These are phyloP conservation scores for Ganoderma leucocontextum DNA, from an alignment of 1,284 basidiomycete species.

Conservation along the genomic window DNA sequence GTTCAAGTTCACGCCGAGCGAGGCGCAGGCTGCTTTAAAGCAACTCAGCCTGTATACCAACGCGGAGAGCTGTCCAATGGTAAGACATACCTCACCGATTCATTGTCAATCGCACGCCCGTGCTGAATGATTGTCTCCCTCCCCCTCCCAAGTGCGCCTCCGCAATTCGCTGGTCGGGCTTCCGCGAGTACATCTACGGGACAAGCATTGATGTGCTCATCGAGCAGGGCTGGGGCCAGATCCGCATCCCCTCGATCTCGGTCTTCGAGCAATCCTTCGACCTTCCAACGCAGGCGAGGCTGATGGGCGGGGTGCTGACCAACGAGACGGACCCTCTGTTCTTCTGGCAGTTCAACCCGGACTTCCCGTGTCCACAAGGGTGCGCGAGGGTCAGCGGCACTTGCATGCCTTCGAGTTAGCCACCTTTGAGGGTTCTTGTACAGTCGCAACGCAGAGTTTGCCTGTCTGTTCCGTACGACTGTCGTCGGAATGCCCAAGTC, in stretches of 20 bases:
- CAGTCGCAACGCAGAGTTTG: neutral
- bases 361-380: slow-evolving; percentile 24
- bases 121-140: neutral
- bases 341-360: slow-evolving; percentile 28
- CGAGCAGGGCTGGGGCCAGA: slow-evolving; percentile 28
- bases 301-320: slow-evolving; percentile 22
- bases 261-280: slow-evolving; percentile 26
- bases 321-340: slow-evolving; percentile 31
- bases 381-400: slow-evolving; percentile 15
- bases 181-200: slow-evolving; percentile 33
- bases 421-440: neutral
- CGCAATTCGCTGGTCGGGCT: slow-evolving; percentile 29
- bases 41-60: slow-evolving; percentile 30
- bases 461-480: neutral
- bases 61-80: slow-evolving; percentile 33
- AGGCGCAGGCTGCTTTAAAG: slow-evolving; percentile 23
- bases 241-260: slow-evolving; percentile 27
- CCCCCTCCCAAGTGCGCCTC: slow-evolving; percentile 22
- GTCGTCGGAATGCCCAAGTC: neutral
- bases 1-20: slow-evolving; percentile 21
- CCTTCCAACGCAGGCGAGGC: slow-evolving; percentile 19
- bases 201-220: slow-evolving; percentile 27
- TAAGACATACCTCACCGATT: neutral
- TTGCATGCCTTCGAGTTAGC: neutral
- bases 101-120: neutral